Evolutionary conservation across 2,329 filamentous ascomycete genomes (phyloP), one percentile per base, ranked within the genome.

Genomic region (Cladosporium sp.): DNA sequence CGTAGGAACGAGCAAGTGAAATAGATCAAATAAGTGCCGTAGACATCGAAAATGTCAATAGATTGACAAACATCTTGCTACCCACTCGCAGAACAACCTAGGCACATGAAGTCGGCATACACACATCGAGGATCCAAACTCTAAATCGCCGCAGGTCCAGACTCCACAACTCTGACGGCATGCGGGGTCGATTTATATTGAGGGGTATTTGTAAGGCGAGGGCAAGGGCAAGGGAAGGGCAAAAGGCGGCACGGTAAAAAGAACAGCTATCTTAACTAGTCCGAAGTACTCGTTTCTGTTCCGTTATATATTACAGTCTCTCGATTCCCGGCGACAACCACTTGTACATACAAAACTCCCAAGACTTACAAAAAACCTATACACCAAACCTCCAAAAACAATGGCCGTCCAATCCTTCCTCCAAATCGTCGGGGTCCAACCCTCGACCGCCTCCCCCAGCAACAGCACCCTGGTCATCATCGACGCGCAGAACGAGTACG

Each of bases 401-500:
- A 69, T 67, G 56, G 67, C 69, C 60, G 70, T 69, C 28, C 66
- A 69, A 68, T 80, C 80, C 52, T 84, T 86, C 78, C 84, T 86
- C 66, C 66, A 78, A 18, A 77, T 87, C 65, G 72, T 89, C 64
- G 88, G 88, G 65, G 78, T 83, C 14, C 73, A 80, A 11, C 82
- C 83, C 28, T 86, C 85, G 16, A 85, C 83, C 0, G 87, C 87
- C 8, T 84, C 85, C 0, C 78, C 83, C 0, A 74, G 76, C 52
- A 87, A 90, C 77, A 87, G 84, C 68, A 83, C 84, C 1, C 81
- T 91, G 53, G 77, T 91, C 71, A 89, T 91, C 76, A 87, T 90
- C 72, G 88, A 91, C 73, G 88, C 88, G 1, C 89, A 91, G 72
- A 90, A 90, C 72, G 89, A 91, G 77, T 90, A 88, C 68, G 84